A percentile compares a stretch with the other conserved stretches of the same genome.
These are phyloP conservation scores for Colletotrichum limetticola DNA, from an alignment of 2,329 filamentous ascomycete species.

Conservation along the genomic window DNA sequence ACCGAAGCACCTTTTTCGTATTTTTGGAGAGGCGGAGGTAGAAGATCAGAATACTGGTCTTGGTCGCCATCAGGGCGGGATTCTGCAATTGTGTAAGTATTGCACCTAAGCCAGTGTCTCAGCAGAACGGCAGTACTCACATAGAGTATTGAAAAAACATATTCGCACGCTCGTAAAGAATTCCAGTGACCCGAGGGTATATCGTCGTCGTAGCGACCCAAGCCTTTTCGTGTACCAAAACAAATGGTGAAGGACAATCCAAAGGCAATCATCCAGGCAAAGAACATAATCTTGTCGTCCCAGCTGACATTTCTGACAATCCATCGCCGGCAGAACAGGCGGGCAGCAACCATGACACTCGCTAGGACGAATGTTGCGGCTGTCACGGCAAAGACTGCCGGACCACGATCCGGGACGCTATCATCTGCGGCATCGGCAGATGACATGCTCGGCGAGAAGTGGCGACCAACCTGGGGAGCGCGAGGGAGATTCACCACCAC, in stretches of 20 bases:
- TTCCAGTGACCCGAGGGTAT: slow-evolving; percentile 62
- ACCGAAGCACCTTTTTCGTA: slow-evolving; percentile 78
- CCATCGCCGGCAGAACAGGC: slow-evolving; percentile 77
- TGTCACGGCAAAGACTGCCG: slow-evolving; percentile 76
- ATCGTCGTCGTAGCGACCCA: slow-evolving; percentile 74
- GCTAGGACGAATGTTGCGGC: slow-evolving; percentile 75
- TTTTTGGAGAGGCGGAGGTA: slow-evolving; percentile 86
- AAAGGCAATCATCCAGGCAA: slow-evolving; percentile 80
- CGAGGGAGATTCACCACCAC: slow-evolving; percentile 27
- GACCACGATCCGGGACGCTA: slow-evolving; percentile 61
- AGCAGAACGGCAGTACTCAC: slow-evolving; percentile 49
- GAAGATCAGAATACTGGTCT: slow-evolving; percentile 92
- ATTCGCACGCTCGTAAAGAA: slow-evolving; percentile 68
- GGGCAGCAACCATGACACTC: slow-evolving; percentile 78
- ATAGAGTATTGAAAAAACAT: slow-evolving; percentile 73
- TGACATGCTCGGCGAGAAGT: slow-evolving; percentile 33
- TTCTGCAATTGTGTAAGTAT: slow-evolving; percentile 64
- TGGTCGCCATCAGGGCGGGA: slow-evolving; percentile 88
- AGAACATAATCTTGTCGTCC: slow-evolving; percentile 85
- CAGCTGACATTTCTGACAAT: slow-evolving; percentile 78
- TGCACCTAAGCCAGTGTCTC: neutral
- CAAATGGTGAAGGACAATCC: slow-evolving; percentile 75
- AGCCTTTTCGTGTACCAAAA: slow-evolving; percentile 70
- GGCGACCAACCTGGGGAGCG: neutral
- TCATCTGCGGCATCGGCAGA: slow-evolving; percentile 22